Evolutionary conservation across 202 grass and related monocot species (phyloP).

Genomic region (Panicum hallii): DNA sequence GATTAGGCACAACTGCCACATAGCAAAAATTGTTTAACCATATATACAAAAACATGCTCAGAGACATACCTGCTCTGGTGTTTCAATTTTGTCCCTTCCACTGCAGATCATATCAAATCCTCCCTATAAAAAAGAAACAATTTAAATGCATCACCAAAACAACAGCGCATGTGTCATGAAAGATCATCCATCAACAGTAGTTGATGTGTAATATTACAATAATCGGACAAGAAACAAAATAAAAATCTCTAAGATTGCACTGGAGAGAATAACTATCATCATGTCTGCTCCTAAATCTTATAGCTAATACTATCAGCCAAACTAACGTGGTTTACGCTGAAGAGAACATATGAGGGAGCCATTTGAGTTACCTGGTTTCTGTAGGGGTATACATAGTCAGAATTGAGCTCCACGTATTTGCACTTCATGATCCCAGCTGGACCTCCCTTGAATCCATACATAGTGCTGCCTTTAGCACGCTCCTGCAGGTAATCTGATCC

Average conservation of each 20-base stretch:
- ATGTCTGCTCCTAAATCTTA: not conserved
- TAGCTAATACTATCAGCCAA: not conserved
- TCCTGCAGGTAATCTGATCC: constrained; percentile 84
- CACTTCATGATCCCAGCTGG: constrained; percentile 95
- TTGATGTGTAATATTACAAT: not conserved
- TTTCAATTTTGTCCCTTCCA: constrained; percentile 99
- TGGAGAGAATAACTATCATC: not conserved
- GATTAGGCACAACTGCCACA: not conserved
- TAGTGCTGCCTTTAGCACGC: constrained; percentile 63
- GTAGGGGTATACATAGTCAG: constrained; percentile 88
- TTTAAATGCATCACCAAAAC: not conserved
- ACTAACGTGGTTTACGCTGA: not conserved
- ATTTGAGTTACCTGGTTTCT: constrained; percentile 83
- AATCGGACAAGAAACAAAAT: not conserved
- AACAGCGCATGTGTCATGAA: not conserved
- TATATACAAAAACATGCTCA: not conserved
- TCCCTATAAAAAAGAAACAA: constrained; percentile 56
- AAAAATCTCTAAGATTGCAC: not conserved
- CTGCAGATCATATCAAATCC: constrained; percentile 99
- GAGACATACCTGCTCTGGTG: constrained; percentile 80
- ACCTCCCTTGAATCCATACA: constrained; percentile 96
- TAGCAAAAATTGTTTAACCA: constrained; percentile 6
- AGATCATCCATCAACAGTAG: not conserved
- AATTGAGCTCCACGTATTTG: constrained; percentile 84
- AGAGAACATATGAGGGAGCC: not conserved